Conservation (phyloP, 495 filamentous ascomycete species). For the Podospora didyma region DNA sequence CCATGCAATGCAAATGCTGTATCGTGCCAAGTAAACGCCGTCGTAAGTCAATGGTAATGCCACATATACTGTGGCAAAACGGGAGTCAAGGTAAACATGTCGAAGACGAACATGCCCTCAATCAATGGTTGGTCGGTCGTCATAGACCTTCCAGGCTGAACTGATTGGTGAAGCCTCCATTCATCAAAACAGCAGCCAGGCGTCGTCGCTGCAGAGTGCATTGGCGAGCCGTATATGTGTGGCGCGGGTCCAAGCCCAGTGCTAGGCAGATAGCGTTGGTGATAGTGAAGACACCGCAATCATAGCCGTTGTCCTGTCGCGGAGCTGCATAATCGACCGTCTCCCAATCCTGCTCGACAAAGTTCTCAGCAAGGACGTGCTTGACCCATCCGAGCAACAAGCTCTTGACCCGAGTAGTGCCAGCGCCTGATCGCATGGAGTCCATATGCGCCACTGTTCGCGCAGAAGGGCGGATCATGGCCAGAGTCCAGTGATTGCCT, state of each 20-base stretch:
- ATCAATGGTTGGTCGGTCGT: not conserved
- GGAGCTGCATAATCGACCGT: conserved; percentile 43
- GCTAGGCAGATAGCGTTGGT: conserved; percentile 70
- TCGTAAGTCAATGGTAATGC: too few relatives aligned
- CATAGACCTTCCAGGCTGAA: conserved; percentile 36
- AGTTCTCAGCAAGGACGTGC: conserved; percentile 54
- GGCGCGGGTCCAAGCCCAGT: conserved; percentile 56
- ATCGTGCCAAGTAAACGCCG: too few relatives aligned
- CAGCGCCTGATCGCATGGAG: conserved; percentile 47
- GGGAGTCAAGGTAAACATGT: too few relatives aligned
- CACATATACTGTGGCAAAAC: not conserved
- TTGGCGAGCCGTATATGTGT: conserved; percentile 50
- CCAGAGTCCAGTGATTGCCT: conserved; percentile 57
- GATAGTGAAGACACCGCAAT: conserved; percentile 79
- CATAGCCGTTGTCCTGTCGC: conserved; percentile 63
- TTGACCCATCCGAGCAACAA: conserved; percentile 49
- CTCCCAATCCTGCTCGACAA: conserved; percentile 60
- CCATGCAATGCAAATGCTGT: too few relatives aligned
- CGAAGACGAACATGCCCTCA: not conserved
- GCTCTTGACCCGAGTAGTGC: conserved; percentile 14
- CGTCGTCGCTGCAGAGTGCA: conserved; percentile 55
- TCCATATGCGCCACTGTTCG: conserved; percentile 72
- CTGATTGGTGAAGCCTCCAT: conserved; percentile 55
- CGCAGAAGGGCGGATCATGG: conserved; percentile 62
- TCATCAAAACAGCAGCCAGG: conserved; percentile 67